phyloP scores from a whole-genome alignment of 306 rosid genomes.

The Sesbania bispinosa region DNA sequence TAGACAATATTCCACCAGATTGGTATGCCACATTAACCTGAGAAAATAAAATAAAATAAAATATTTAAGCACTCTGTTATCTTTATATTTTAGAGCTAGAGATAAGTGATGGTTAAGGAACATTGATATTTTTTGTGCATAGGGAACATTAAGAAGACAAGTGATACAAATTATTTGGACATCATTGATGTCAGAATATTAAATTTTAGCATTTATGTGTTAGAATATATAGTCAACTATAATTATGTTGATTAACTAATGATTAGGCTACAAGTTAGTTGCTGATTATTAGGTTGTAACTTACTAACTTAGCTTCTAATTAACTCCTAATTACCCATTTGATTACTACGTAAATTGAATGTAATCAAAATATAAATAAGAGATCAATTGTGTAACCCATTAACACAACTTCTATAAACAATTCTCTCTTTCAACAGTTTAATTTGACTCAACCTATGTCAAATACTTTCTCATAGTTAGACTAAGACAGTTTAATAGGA shows the following conservation, averaged over 20 bases:
- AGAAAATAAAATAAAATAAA: not conserved
- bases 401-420: not conserved
- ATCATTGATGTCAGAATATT: not conserved
- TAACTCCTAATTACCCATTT: not conserved
- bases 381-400: not conserved
- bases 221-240: not conserved
- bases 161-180: not conserved
- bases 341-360: too few relatives aligned
- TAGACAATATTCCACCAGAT: slow-evolving; percentile 51
- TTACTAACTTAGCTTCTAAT: not conserved
- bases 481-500: not conserved
- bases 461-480: not conserved
- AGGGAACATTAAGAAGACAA: not conserved
- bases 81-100: not conserved
- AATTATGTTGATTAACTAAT: not conserved
- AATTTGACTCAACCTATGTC: not conserved
- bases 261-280: not conserved
- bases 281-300: too few relatives aligned
- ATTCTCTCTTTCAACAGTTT: not conserved
- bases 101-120: not conserved
- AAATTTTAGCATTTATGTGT: not conserved
- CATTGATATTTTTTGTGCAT: not conserved
- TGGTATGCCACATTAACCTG: slow-evolving; percentile 60
- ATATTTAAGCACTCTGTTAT: not conserved
- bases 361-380: too few relatives aligned